These are phyloP conservation scores for Melianthus villosus DNA, from an alignment of 441 rosid species.

Conservation along the genomic window DNA sequence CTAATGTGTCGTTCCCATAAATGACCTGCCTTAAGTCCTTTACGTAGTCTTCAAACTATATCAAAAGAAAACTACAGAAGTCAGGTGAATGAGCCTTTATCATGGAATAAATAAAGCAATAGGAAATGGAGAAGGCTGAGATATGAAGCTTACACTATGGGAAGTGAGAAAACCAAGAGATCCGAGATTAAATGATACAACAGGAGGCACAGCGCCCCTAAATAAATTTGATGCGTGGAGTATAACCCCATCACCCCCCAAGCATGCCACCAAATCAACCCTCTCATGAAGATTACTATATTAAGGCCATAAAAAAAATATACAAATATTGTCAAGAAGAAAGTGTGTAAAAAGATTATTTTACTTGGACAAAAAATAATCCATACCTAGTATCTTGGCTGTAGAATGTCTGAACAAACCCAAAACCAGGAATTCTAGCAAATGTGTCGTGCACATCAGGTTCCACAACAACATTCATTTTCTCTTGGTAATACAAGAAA, in stretches of 20 bases:
- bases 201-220: constrained; percentile 87
- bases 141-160: constrained; percentile 45
- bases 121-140: not conserved
- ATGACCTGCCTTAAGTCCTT: constrained; percentile 72
- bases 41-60: constrained; percentile 66
- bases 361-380: constrained; percentile 2
- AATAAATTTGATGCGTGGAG: constrained; percentile 88
- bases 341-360: not conserved
- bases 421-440: constrained; percentile 96
- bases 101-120: constrained; percentile 3
- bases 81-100: constrained; percentile 6
- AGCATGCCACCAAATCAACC: constrained; percentile 90
- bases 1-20: constrained; percentile 64
- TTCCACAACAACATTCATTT: constrained; percentile 90
- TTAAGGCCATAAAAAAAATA: constrained; percentile 7
- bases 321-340: not conserved
- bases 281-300: constrained; percentile 88
- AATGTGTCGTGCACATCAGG: constrained; percentile 92
- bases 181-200: constrained; percentile 88
- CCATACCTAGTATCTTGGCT: constrained; percentile 86
- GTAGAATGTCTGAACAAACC: constrained; percentile 91
- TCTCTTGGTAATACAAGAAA: constrained; percentile 78
- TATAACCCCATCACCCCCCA: constrained; percentile 97
- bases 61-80: constrained; percentile 8
- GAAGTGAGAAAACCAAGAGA: constrained; percentile 97